These are phyloP conservation scores for Agrostemma githago DNA, from an alignment of 148 eudicot species.

Conservation along the genomic window DNA sequence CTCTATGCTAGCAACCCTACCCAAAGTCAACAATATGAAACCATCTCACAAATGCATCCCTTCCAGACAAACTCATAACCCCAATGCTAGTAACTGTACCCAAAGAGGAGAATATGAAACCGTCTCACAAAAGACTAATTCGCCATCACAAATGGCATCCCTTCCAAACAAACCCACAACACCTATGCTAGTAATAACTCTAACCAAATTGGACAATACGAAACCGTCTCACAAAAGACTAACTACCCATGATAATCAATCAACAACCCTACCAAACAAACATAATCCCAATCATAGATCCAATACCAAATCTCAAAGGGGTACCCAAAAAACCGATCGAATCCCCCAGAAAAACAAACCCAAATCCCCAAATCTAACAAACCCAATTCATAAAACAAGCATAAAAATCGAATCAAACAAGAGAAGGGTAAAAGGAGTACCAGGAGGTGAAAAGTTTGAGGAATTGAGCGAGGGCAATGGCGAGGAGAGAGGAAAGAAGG, in stretches of 20 bases:
- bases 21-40: no score
- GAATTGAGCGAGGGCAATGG: slow-evolving; percentile 52
- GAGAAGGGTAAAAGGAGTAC: slow-evolving; percentile 20
- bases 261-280: neutral
- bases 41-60: neutral
- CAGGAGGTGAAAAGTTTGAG: slow-evolving; percentile 57
- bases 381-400: neutral
- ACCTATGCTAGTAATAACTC: no score
- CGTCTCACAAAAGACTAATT: neutral
- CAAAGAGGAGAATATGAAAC: neutral
- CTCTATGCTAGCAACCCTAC: no score
- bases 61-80: neutral
- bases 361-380: neutral
- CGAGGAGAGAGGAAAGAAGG: slow-evolving; percentile 47
- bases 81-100: neutral
- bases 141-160: neutral
- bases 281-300: neutral
- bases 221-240: neutral
- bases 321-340: neutral
- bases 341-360: neutral
- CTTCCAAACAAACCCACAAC: neutral
- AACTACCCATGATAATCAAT: no score
- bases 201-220: no score
- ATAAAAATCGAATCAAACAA: neutral
- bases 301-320: neutral